phyloP scores from a whole-genome alignment of 805 yeast genomes.

The Ogataea populi-albae region DNA sequence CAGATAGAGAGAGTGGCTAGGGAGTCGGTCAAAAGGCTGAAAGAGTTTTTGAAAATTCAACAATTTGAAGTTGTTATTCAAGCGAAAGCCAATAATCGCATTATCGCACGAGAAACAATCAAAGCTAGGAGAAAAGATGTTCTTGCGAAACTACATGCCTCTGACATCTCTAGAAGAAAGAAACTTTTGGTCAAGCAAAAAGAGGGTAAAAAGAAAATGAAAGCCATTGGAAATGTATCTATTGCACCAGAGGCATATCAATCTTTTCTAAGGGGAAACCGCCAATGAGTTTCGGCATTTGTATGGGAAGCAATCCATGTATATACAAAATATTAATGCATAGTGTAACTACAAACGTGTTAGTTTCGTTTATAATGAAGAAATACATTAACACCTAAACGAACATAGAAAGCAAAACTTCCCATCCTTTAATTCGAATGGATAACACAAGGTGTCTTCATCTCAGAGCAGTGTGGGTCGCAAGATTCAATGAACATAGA shows the following conservation, averaged over 20 bases:
- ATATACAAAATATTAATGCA: too few species aligned
- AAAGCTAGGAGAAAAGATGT: constrained; percentile 94
- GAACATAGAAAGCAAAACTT: too few species aligned
- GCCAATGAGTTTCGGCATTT: too few species aligned
- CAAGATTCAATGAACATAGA: too few species aligned
- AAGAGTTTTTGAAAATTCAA: constrained; percentile 75
- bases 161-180: constrained; percentile 87
- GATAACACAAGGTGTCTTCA: too few species aligned
- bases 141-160: constrained; percentile 88
- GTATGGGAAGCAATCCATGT: too few species aligned
- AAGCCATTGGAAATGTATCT: constrained; percentile 70
- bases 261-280: constrained; percentile 59
- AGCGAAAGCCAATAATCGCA: constrained; percentile 75
- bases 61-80: constrained; percentile 91
- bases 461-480: too few species aligned
- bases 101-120: constrained; percentile 88
- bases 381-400: too few species aligned
- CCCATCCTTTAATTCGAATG: too few species aligned
- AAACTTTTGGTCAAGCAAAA: constrained; percentile 85
- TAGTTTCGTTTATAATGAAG: too few species aligned
- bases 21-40: constrained; percentile 80
- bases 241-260: constrained; percentile 87
- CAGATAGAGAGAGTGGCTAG: constrained; percentile 72
- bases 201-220: constrained; percentile 87
- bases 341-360: too few species aligned